These are phyloP conservation scores for Aspergillus fumigatus DNA, from an alignment of 2,329 filamentous ascomycete species.

Conservation along the genomic window DNA sequence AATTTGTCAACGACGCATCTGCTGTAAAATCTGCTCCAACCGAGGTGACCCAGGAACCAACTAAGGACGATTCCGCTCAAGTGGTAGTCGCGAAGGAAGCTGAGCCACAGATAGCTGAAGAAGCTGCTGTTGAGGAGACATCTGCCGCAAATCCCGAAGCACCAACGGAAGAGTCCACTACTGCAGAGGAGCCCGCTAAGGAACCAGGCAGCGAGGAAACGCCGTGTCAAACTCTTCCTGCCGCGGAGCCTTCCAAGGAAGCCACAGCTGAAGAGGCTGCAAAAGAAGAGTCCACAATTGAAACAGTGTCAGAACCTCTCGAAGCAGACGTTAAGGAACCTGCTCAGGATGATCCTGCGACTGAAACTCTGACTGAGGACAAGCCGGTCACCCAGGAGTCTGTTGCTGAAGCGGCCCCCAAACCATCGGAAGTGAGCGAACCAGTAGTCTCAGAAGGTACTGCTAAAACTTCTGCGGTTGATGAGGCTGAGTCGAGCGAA, in stretches of 20 bases:
- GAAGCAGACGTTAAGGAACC: background rate
- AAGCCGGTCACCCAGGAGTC: background rate
- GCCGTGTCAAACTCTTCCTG: background rate
- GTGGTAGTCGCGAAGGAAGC: constrained; percentile 5
- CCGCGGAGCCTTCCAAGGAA: background rate
- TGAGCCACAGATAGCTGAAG: constrained; percentile 3
- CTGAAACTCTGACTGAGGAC: background rate
- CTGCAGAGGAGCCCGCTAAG: constrained; percentile 4
- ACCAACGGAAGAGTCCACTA: background rate
- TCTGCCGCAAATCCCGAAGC: constrained; percentile 1
- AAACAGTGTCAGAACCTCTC: background rate
- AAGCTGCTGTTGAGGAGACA: constrained; percentile 1
- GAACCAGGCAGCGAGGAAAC: background rate
- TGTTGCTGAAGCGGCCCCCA: constrained; percentile 2
- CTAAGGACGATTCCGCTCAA: constrained; percentile 2
- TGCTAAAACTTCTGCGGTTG: background rate
- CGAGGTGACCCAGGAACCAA: constrained; percentile 1
- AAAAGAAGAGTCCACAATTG: background rate
- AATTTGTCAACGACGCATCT: constrained; percentile 1
- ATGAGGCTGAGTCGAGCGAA: background rate
- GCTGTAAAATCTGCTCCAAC: background rate
- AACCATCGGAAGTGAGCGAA: background rate
- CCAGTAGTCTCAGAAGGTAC: background rate
- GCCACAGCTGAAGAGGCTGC: background rate
- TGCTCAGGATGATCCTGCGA: background rate